Evolutionary conservation across 148 eudicot genomes (phyloP).

Genomic region (Camellia lanceoleosa): DNA sequence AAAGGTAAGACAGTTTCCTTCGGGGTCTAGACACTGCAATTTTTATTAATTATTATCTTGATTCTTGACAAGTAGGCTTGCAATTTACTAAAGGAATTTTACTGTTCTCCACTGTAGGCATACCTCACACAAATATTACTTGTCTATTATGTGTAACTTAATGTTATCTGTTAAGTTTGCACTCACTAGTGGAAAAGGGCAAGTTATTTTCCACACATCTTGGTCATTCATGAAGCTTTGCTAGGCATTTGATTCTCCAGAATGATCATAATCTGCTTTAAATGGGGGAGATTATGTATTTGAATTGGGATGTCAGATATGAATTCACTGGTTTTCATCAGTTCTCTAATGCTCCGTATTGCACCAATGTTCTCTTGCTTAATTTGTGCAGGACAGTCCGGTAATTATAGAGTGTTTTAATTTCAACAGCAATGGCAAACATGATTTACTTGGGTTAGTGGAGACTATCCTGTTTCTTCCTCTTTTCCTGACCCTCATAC

Average conservation of each 20-base stretch:
- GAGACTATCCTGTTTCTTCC: slow-evolving; percentile 15
- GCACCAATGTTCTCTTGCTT: slow-evolving; percentile 9
- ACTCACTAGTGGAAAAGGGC: neutral
- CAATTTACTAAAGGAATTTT: neutral
- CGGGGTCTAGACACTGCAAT: slow-evolving; percentile 5
- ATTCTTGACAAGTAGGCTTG: too few species aligned
- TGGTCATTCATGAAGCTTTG: neutral
- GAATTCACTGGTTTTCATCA: neutral
- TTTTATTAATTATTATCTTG: too few species aligned
- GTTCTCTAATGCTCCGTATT: neutral
- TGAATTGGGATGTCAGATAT: neutral
- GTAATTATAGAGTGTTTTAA: slow-evolving; percentile 82
- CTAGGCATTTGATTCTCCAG: neutral
- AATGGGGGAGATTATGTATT: neutral
- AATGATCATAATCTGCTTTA: neutral
- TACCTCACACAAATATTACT: neutral
- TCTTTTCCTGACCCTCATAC: neutral
- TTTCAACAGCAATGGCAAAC: slow-evolving; percentile 89
- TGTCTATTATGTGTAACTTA: neutral
- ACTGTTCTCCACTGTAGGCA: neutral
- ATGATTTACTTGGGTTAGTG: slow-evolving; percentile 82
- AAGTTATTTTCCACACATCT: neutral
- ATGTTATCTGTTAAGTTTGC: slow-evolving; percentile 7
- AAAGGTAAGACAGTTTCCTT: slow-evolving; percentile 52
- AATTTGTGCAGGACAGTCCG: slow-evolving; percentile 81